Conservation (phyloP, 768 basidiomycete genomes). For the Suillus brevipes region DNA sequence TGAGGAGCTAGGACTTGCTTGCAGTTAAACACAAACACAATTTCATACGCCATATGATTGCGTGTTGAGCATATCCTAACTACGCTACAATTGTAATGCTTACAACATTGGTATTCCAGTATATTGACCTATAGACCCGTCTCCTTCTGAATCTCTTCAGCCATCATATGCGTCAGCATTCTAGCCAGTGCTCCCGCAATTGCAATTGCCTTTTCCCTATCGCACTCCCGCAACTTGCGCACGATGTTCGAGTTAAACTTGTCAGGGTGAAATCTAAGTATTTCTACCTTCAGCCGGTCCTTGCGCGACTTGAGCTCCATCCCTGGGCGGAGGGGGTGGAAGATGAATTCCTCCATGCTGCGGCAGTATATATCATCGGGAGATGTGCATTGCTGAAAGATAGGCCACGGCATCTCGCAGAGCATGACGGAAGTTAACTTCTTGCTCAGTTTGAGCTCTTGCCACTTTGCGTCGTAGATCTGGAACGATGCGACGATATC, state of each 20-base stretch:
- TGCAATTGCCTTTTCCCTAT: constrained; percentile 35
- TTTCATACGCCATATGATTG: background rate
- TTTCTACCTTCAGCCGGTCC: too few relatives aligned
- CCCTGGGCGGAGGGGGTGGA: too few relatives aligned
- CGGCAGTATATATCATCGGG: constrained; percentile 36
- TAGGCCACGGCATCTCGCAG: constrained; percentile 46
- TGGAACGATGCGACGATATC: constrained; percentile 17
- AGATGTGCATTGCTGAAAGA: constrained; percentile 24
- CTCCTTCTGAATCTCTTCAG: constrained; percentile 11
- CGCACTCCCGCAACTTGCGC: constrained; percentile 32
- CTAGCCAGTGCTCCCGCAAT: constrained; percentile 42
- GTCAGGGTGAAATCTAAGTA: too few relatives aligned
- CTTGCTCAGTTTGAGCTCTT: constrained; percentile 28
- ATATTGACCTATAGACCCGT: background rate
- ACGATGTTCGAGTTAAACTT: constrained; percentile 36
- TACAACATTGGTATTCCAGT: background rate
- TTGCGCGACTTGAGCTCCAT: too few relatives aligned
- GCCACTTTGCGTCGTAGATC: constrained; percentile 40
- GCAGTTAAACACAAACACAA: background rate
- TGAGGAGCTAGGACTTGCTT: background rate
- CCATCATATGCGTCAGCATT: constrained; percentile 40
- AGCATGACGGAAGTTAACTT: constrained; percentile 26
- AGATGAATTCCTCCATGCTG: constrained; percentile 40
- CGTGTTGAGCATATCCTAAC: background rate
- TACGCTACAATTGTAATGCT: background rate